Conservation (phyloP, 2,329 filamentous ascomycete species). For the Ophiocordyceps robertsii region DNA sequence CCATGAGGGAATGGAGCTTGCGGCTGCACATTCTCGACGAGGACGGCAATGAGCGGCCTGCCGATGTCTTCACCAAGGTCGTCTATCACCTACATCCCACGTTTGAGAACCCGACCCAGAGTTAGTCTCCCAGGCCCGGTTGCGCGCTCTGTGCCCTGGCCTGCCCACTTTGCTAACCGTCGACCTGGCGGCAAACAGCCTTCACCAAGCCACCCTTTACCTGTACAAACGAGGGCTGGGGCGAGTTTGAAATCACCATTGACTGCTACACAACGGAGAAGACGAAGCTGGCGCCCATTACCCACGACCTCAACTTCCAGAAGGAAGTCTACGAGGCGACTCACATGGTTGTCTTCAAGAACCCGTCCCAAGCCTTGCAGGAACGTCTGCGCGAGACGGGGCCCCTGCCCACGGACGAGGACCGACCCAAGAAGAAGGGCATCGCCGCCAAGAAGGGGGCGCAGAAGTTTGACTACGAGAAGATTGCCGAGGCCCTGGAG, state of each 20-base stretch:
- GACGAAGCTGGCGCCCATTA: slow-evolving; percentile 59
- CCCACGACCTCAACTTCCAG: slow-evolving; percentile 87
- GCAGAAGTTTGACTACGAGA: slow-evolving; percentile 75
- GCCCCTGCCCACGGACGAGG: slow-evolving; percentile 64
- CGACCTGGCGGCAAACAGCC: slow-evolving; percentile 28
- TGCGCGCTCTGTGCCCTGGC: background rate
- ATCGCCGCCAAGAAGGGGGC: slow-evolving; percentile 66
- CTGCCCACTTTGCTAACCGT: background rate
- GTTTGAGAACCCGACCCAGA: slow-evolving; percentile 76
- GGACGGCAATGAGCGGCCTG: slow-evolving; percentile 69
- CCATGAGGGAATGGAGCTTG: slow-evolving; percentile 87
- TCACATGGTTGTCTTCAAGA: slow-evolving; percentile 77
- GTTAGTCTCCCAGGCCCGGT: slow-evolving; percentile 37
- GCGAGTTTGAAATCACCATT: slow-evolving; percentile 93
- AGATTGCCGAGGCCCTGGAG: slow-evolving; percentile 81
- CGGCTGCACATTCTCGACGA: slow-evolving; percentile 75
- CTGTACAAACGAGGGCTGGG: slow-evolving; percentile 92
- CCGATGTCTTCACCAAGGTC: slow-evolving; percentile 81
- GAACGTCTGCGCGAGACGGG: slow-evolving; percentile 71
- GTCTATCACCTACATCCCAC: slow-evolving; percentile 89
- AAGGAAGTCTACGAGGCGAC: slow-evolving; percentile 68
- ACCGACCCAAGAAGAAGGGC: slow-evolving; percentile 45
- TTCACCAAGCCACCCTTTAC: slow-evolving; percentile 78
- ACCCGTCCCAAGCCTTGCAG: slow-evolving; percentile 78
- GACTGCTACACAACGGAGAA: slow-evolving; percentile 75